Evolutionary conservation across 129 eudicot genomes (phyloP).

Genomic region (Chrysanthemum lavandulifolium): DNA sequence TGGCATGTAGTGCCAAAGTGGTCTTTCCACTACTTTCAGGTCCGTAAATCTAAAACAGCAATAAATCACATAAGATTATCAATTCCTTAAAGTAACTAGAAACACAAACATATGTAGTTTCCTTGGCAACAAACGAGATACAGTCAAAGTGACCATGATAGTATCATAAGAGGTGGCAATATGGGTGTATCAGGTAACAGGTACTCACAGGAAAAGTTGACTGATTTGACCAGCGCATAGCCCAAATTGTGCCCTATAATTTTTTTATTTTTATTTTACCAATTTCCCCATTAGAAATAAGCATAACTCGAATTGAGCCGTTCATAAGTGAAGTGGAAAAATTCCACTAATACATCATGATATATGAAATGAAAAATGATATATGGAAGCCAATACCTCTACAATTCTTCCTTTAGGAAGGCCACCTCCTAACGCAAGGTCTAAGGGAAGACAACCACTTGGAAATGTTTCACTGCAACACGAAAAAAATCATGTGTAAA

Average conservation of each 20-base stretch:
- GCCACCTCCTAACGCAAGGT: constrained; percentile 98
- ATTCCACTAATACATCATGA: neutral
- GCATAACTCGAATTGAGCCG: neutral
- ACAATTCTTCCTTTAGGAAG: constrained; percentile 98
- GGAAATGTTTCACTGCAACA: constrained; percentile 94
- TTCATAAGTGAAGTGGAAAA: constrained; percentile 1
- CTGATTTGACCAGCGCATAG: neutral
- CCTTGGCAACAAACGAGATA: neutral
- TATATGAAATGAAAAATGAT: neutral
- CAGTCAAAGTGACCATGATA: neutral
- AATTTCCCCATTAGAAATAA: neutral
- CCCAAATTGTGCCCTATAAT: too few species aligned
- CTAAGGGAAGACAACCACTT: constrained; percentile 96
- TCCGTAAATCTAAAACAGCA: constrained; percentile 73
- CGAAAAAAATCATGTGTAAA: neutral
- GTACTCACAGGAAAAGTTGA: neutral
- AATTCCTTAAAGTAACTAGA: constrained; percentile 1
- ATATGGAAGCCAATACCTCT: constrained; percentile 49
- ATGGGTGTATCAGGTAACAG: neutral
- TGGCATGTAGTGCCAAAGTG: constrained; percentile 94
- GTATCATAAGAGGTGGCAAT: neutral
- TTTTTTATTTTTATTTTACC: neutral
- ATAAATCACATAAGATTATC: constrained; percentile 12
- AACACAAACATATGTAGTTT: neutral
- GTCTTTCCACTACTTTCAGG: constrained; percentile 99